phyloP scores from a whole-genome alignment of 495 filamentous ascomycete genomes.

The Lasiosphaeria ovina region DNA sequence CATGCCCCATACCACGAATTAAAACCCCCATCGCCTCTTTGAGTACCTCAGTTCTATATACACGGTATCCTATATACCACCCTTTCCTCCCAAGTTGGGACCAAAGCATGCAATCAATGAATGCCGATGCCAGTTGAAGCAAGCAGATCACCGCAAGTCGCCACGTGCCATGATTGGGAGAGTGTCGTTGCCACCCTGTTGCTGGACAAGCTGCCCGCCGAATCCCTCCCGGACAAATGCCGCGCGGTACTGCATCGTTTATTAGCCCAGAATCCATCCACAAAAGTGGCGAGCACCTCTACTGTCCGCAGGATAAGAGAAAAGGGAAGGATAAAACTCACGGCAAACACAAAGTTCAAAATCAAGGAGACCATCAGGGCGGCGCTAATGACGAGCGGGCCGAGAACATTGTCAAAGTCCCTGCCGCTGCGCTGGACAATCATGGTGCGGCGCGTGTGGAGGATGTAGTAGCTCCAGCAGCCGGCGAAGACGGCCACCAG shows the following conservation, averaged over 20 bases:
- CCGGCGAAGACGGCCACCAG: conserved; percentile 78
- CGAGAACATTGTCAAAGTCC: conserved; percentile 85
- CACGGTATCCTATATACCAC: too few species aligned
- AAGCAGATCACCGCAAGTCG: too few species aligned
- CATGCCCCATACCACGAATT: too few species aligned
- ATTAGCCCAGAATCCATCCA: neutral
- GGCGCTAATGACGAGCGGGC: conserved; percentile 78
- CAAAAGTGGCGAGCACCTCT: neutral
- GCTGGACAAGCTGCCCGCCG: neutral
- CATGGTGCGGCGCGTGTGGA: conserved; percentile 69
- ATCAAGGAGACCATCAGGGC: conserved; percentile 75
- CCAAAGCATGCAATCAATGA: too few species aligned
- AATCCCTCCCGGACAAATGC: conserved; percentile 17
- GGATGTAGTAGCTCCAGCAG: conserved; percentile 83
- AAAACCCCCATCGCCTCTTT: too few species aligned
- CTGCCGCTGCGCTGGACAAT: conserved; percentile 81
- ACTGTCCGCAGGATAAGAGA: too few species aligned
- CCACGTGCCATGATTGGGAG: too few species aligned
- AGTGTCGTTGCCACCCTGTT: too few species aligned
- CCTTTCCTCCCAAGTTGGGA: too few species aligned
- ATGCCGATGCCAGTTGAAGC: too few species aligned
- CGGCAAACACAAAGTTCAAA: conserved; percentile 85
- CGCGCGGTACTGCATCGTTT: conserved; percentile 30
- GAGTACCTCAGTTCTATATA: too few species aligned
- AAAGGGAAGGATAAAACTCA: neutral